Evolutionary conservation across 2,329 filamentous ascomycete genomes (phyloP).

Genomic region (Talaromyces sp.): DNA sequence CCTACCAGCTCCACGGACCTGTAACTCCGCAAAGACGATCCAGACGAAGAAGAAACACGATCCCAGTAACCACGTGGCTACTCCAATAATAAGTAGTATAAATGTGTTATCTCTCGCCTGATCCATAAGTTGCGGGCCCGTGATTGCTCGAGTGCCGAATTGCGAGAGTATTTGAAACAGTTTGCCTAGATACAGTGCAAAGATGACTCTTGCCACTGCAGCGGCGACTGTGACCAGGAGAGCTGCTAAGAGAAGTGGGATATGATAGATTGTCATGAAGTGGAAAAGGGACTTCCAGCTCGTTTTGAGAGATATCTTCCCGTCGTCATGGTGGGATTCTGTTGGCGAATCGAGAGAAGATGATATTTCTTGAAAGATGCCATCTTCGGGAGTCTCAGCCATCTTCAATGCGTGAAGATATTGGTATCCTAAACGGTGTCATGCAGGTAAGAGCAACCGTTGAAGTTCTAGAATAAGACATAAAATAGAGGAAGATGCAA

Average conservation of each 20-base stretch:
- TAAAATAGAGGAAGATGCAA: not conserved
- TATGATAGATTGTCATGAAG: conserved; percentile 67
- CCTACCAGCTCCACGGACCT: conserved; percentile 65
- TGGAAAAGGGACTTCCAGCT: conserved; percentile 63
- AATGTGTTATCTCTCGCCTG: conserved; percentile 61
- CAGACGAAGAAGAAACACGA: conserved; percentile 67
- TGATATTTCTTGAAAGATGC: not conserved
- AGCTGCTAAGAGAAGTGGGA: conserved; percentile 55
- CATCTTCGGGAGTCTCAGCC: not conserved
- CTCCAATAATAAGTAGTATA: conserved; percentile 63
- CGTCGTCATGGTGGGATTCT: not conserved
- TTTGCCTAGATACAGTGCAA: conserved; percentile 70
- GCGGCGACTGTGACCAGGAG: conserved; percentile 57
- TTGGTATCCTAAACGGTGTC: not conserved
- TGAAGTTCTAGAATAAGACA: not conserved
- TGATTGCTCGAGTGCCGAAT: conserved; percentile 59
- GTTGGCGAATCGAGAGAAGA: no score
- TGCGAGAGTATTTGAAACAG: conserved; percentile 70
- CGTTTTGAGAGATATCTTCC: conserved; percentile 16
- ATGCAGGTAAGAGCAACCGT: not conserved
- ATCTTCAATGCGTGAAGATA: not conserved
- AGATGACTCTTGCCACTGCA: conserved; percentile 62
- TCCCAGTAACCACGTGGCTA: conserved; percentile 65
- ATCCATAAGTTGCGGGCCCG: conserved; percentile 52
- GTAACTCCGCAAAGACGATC: conserved; percentile 76